Base-by-base conservation (phyloP, 768 basidiomycete species). In the Coprinopsis strossmayeri region DNA sequence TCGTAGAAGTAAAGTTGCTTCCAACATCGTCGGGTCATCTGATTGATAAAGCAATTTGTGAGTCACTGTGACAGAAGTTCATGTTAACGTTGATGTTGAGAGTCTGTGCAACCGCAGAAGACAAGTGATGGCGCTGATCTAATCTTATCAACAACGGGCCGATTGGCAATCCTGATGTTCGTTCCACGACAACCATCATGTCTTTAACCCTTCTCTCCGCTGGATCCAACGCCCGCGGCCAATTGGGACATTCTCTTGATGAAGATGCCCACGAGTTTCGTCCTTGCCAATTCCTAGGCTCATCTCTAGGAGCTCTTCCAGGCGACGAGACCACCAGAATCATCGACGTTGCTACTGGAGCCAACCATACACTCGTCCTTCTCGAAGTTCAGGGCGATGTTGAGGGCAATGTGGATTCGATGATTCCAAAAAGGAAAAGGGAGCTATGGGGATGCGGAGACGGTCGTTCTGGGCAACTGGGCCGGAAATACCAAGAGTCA, bases 361-460 rank as follows among this genome's bases (percentile, higher is more conserved):
- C 88, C 2, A 91, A 89, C 53, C 92, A 95, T 58, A 84, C 91
- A 0, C 62, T 95, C 0, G 60, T 81, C 5, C 72, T 95, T 11
- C 61, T 88, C n/a, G 67, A 70, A 49, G 24, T 45, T 5, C 32
- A 40, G 18, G 44, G 51, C 34, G 60, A 57, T n/a, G n/a, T n/a
- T n/a, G n/a, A n/a, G n/a, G 11, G 30, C 30, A 25, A 15, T 24
- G 39, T 27, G 12, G 53, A 43, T 13, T 9, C 38, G 13, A 43
- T 18, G 5, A 34, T 18, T 23, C 4, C 9, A 26, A 21, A 26
- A 26, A 42, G 18, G 1, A 60, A n/a, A n/a, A n/a, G 53, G 11
- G 72, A 78, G 45, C 61, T 93, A 3, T 90, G 87, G 80, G 89
- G 82, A 0, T 78, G 78, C 48, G 93, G 93, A 2, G 83, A 87